Base-by-base conservation (phyloP, 2,329 filamentous ascomycete species). In the Plenodomus tracheiphilus region DNA sequence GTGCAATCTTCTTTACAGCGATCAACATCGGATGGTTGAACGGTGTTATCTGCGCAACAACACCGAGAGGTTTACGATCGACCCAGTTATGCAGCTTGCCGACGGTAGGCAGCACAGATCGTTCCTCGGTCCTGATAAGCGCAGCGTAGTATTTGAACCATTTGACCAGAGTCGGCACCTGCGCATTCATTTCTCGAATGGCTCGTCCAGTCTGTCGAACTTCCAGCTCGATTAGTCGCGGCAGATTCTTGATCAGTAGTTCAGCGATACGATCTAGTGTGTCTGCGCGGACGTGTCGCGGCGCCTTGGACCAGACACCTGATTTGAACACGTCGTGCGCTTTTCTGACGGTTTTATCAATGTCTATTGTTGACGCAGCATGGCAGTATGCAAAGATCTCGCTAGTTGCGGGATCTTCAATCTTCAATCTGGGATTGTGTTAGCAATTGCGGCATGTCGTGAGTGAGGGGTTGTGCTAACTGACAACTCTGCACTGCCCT, bases 141-240 rank as follows among this genome's bases (percentile, higher is more conserved):
- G 85, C 78, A 1, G 85, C 85, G 61, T 86, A 90, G 73, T 89
- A 89, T 51, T 81, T 83, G 71, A 89, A 84, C 86, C 86, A 89
- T 37, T 83, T 81, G 1, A 84, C 79, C 0, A 89, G 75, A 0
- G 81, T 83, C 0, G 83, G 82, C 4, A 87, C 81, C 65, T 89
- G 87, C 1, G 86, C 85, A 41, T 79, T 77, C 85, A 90, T 88
- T 66, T 89, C 87, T 20, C 86, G 82, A 21, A 86, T 75, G 0
- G 83, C 82, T 0, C 86, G 82, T 2, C 87, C 87, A 0, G 86
- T 90, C 68, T 89, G 86, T 28, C 69, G 74, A 7, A 87, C 84
- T 67, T 90, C 87, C 3, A 88, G 76, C 8, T 74, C 68, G 41
- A 89, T 85, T 34, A 89, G 77, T 0, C 73, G 68, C 0, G 81